Evolutionary conservation across 495 filamentous ascomycete genomes (phyloP).

Genomic region (Penicillium diatomitis): DNA sequence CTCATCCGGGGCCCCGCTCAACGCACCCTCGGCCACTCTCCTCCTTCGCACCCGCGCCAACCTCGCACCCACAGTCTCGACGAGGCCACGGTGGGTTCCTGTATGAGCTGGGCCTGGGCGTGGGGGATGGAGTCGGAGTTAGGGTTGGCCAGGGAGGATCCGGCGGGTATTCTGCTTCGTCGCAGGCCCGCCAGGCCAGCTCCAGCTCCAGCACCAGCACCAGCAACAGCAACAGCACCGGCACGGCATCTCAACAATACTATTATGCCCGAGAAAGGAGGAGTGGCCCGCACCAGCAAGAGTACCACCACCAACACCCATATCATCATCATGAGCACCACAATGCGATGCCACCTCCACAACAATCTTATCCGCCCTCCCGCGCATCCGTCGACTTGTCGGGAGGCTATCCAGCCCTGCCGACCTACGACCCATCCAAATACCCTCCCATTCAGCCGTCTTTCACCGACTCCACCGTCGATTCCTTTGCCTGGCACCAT

Average conservation of each 20-base stretch:
- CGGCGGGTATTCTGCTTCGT: no score
- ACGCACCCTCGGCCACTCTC: slow-evolving; percentile 20
- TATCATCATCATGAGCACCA: background rate
- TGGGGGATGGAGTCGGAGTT: no score
- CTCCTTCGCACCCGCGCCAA: slow-evolving; percentile 18
- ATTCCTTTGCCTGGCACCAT: slow-evolving; percentile 4
- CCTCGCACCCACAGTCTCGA: no score
- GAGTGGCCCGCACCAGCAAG: background rate
- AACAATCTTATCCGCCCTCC: slow-evolving; percentile 6
- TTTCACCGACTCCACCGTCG: slow-evolving; percentile 3
- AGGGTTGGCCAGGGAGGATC: no score
- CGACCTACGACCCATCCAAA: slow-evolving; percentile 26
- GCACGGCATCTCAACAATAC: no score
- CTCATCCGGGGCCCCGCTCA: slow-evolving; percentile 6
- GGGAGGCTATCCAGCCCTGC: slow-evolving; percentile 12
- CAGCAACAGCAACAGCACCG: no score
- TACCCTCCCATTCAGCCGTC: slow-evolving; percentile 18
- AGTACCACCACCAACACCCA: background rate
- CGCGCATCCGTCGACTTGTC: slow-evolving; percentile 15
- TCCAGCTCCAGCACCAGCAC: background rate
- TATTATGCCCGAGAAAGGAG: background rate
- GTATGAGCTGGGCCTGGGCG: no score
- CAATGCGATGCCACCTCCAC: background rate
- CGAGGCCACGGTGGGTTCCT: no score
- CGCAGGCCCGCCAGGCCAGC: slow-evolving; percentile 4